Base-by-base conservation (phyloP, 2,329 filamentous ascomycete genomes). In the Monosporascus sp. region DNA sequence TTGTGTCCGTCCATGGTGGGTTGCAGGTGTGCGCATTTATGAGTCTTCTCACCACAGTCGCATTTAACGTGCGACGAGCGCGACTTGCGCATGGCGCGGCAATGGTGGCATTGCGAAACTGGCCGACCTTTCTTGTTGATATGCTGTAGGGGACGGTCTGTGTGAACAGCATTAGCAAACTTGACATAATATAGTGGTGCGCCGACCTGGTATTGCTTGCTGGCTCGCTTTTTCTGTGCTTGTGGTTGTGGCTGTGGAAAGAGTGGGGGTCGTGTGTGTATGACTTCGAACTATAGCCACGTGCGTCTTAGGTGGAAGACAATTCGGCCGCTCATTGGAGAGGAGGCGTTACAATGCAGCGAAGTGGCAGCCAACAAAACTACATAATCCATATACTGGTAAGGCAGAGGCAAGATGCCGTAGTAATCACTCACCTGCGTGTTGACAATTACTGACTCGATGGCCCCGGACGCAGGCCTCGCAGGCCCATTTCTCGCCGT, bases 111-210 rank as follows among this genome's bases (percentile, higher is more conserved):
- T 85, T 99, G 94, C 65, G 94, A 96, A 63, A 97, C 91, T 57
- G 94, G 94, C 58, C 93, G 89, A 67, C 93, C 93, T 78, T 97
- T 97, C 73, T 96, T 96, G 74, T 95, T 95, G 77, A 97, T 96
- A 71, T 96, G 90, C 68, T 90, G 88, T 60, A 97, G 82, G 60
- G 89, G 89, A 62, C 93, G 90, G 72, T 97, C 94, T 96, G 65
- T 50, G 54, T 27, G 38, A 50, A 50, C 39, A 47, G 48, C 37
- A 39, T 36, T 24, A 55, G 53, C 53, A 53, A 39, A 34, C 11
- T 14, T 34, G 31, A 34, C 31, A 34, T 34, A 11, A 34, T 11
- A 14, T 14, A 34, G 31, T 34, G 31, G 31, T 34, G 11, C 31
- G 11, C 11, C 31, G 9, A 14, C 11, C 9, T 34, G 31, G 31